Base-by-base conservation (phyloP, 2,329 filamentous ascomycete species). In the Pyricularia sp. region DNA sequence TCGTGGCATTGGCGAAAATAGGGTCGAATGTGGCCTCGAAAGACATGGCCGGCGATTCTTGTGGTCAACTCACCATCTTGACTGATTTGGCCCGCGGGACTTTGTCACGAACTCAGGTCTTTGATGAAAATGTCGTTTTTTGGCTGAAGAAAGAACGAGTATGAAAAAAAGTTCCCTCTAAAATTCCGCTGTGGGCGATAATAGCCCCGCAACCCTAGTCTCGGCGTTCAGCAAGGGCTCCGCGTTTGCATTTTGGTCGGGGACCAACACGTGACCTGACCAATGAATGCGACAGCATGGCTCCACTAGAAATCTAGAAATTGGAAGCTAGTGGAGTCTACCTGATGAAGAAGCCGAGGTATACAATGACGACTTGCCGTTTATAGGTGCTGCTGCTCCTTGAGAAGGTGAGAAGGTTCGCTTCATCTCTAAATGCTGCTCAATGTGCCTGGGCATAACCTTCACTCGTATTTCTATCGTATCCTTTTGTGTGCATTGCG, bases 41-140 rank as follows among this genome's bases (percentile, higher is more conserved):
- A 66, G 31, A 26, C 17, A 66, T 17, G 31, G 23, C 26, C 26
- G 7, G 66, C 6, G 10, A 71, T 69, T 64, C 70, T 69, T 69
- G 68, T 65, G 70, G 77, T 83, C 72, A 83, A 89, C 88, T 90
- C 83, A 90, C 88, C 88, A 90, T 90, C 81, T 85, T 90, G 87
- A 85, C 81, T 82, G 82, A 80, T 80, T 82, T 82, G 78, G 77
- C 80, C 80, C 80, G 79, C 76, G 79, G 79, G 77, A 76, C 78
- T 75, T 31, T 31, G 30, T 33, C 55, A 68, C 66, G 66, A 59
- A 68, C 66, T 68, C 26, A 64, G 66, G 66, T 68, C 55, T 68
- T 58, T 61, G 42, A 50, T 64, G 74, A 73, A 67, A 64, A 67
- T 70, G 65, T 66, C 65, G 65, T 55, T 66, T 66, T 66, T 42